Percentiles rank a stretch among this genome's conserved stretches.
Evolutionary conservation across 2,329 filamentous ascomycete species (phyloP).

Genomic region (Septoria linicola): DNA sequence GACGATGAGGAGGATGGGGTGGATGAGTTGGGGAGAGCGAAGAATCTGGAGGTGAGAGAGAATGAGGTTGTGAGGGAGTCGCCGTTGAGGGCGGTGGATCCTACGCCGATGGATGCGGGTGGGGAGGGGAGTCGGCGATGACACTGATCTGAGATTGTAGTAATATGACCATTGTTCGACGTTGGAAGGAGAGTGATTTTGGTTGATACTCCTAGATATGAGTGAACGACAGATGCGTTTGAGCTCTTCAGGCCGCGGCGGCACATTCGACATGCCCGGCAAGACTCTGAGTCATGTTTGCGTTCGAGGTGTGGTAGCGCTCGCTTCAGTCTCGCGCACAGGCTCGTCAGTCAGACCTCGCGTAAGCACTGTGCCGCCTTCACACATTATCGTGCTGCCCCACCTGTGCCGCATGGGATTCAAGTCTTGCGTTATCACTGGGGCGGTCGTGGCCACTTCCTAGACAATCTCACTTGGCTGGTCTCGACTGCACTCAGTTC

Average conservation of each 20-base stretch:
- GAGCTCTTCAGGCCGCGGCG: background rate
- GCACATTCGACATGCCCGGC: no score
- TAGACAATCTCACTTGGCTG: no score
- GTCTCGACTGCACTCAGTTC: no score
- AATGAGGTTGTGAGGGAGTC: constrained; percentile 13
- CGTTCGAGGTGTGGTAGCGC: no score
- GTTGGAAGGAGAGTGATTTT: background rate
- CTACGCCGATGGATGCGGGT: constrained; percentile 24
- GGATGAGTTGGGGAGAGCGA: constrained; percentile 14
- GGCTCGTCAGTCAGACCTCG: no score
- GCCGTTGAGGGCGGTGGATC: constrained; percentile 29
- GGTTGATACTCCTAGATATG: background rate
- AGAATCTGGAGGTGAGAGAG: constrained; percentile 4
- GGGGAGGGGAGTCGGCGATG: constrained; percentile 6
- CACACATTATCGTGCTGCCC: no score
- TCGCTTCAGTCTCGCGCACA: no score
- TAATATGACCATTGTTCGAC: background rate
- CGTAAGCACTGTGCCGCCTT: no score
- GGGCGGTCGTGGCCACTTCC: no score
- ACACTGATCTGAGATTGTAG: background rate
- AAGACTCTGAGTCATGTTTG: no score
- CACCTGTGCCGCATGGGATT: no score
- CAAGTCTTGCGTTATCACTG: no score
- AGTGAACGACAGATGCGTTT: background rate
- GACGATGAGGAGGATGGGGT: constrained; percentile 16